Percentiles rank a stretch among this genome's conserved stretches.
Conservation (phyloP, 352 stramenopile genomes). For the Plasmopara muralis region DNA sequence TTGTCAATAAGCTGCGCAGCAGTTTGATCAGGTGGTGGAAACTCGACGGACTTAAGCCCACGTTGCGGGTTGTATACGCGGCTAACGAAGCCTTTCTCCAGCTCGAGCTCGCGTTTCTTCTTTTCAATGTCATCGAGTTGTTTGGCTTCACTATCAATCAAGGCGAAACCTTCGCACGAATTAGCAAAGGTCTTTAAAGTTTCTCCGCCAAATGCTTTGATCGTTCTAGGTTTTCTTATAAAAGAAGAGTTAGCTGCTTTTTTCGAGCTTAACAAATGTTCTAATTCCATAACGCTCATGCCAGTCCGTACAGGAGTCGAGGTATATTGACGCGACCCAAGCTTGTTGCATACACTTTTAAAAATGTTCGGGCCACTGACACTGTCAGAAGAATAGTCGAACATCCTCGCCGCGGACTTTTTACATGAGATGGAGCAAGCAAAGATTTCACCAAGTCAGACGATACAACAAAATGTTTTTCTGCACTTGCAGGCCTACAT, state of each 20-base stretch:
- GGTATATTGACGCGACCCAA: slow-evolving; percentile 6
- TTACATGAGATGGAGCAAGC: slow-evolving; percentile 2
- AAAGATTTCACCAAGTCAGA: no score
- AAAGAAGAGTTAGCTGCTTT: slow-evolving; percentile 15
- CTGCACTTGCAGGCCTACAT: slow-evolving; percentile 21
- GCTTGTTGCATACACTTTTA: slow-evolving; percentile 17
- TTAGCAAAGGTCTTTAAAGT: slow-evolving; percentile 2
- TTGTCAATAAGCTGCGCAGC: slow-evolving; percentile 73
- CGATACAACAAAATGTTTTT: neutral
- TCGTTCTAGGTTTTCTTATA: slow-evolving; percentile 14
- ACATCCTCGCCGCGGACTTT: slow-evolving; percentile 67
- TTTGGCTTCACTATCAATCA: slow-evolving; percentile 13
- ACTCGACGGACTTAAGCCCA: slow-evolving; percentile 40
- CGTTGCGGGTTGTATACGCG: slow-evolving; percentile 45
- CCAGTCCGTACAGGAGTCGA: slow-evolving; percentile 37
- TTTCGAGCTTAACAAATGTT: slow-evolving; percentile 42
- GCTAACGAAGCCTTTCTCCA: slow-evolving; percentile 49
- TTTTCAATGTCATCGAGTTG: slow-evolving; percentile 11
- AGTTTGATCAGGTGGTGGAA: slow-evolving; percentile 51
- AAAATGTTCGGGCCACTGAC: slow-evolving; percentile 18
- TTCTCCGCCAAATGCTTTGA: slow-evolving; percentile 3
- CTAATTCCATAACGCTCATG: slow-evolving; percentile 63
- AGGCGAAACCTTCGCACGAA: slow-evolving; percentile 7
- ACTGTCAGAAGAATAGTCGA: slow-evolving; percentile 47
- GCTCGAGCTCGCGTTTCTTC: slow-evolving; percentile 8